Evolutionary conservation across 352 stramenopile species (phyloP).

Genomic region (Thalassiosira hispida): DNA sequence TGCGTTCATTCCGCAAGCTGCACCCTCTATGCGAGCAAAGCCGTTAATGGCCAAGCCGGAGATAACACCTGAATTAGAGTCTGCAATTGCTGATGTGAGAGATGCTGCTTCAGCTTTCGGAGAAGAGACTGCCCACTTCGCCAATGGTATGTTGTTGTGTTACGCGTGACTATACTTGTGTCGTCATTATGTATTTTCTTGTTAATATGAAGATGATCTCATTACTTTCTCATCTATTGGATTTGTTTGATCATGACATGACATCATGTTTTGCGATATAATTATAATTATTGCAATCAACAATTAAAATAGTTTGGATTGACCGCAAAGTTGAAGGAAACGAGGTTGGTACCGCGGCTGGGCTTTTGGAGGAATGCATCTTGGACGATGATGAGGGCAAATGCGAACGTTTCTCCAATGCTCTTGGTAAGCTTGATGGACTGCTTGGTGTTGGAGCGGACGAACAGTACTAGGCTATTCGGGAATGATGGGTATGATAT

Average conservation of each 20-base stretch:
- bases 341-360: slow-evolving; percentile 43
- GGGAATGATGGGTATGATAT: background rate
- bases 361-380: slow-evolving; percentile 61
- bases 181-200: background rate
- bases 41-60: slow-evolving; percentile 25
- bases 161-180: background rate
- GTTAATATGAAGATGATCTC: too few relatives aligned
- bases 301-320: slow-evolving; percentile 46
- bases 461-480: slow-evolving; percentile 52
- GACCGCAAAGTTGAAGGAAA: slow-evolving; percentile 49
- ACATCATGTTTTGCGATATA: too few relatives aligned
- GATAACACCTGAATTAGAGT: slow-evolving; percentile 53
- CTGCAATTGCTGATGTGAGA: slow-evolving; percentile 54
- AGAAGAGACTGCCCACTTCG: slow-evolving; percentile 58
- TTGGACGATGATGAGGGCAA: slow-evolving; percentile 56
- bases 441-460: slow-evolving; percentile 49
- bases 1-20: slow-evolving; percentile 27
- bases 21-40: background rate
- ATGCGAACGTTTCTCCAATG: slow-evolving; percentile 49
- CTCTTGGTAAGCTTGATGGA: slow-evolving; percentile 50
- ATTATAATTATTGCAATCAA: too few relatives aligned
- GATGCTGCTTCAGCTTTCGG: slow-evolving; percentile 49
- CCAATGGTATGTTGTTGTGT: slow-evolving; percentile 41
- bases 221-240: too few relatives aligned
- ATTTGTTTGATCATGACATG: too few relatives aligned